Base-by-base conservation (phyloP, 1,139 yeast genomes). In the Hansenula lynferdii region DNA sequence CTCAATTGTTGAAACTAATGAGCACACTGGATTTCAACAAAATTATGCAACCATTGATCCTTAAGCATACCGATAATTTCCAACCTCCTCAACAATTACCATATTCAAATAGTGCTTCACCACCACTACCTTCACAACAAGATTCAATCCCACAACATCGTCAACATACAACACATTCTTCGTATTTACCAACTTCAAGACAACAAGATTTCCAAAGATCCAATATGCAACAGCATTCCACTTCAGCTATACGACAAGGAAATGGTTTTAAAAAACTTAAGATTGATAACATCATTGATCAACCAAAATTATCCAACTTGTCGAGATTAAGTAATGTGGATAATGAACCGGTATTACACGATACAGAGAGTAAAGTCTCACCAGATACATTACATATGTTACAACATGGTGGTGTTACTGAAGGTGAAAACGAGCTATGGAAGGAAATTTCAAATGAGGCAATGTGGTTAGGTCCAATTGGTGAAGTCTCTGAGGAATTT, bases 381-480 rank as follows among this genome's bases (percentile, higher is more conserved):
- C 40, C 36, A 14, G 53, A 50, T 14, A 44, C 56, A 0, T 33
- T 51, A 19, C 50, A 52, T 15, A 41, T 48, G 30, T 39, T 62
- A 22, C 58, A 51, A 12, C 41, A 47, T 12, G 50, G 54, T 14
- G 47, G 42, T 14, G 52, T 48, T 31, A 57, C 63, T 8, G 61
- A 56, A 63, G 65, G 61, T 29, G 87, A 83, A 51, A 73, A 76
- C 49, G 73, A 82, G 49, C 59, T 86, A 38, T 80, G 94, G 90
- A 77, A 77, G 56, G 86, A 82, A 51, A 77, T 84, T 45, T 77
- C 86, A 3, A 72, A 72, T 55, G 87, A 77, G 54, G 87, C 94
- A 12, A 83, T 71, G 55, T 83, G 92, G 92, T 59, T 82, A 37
- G 65, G 65, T 18, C 49, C 57, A 15, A 38, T 57, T 25, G 61